Conservation (phyloP, 2,329 filamentous ascomycete genomes). For the Colletotrichum agaves region DNA sequence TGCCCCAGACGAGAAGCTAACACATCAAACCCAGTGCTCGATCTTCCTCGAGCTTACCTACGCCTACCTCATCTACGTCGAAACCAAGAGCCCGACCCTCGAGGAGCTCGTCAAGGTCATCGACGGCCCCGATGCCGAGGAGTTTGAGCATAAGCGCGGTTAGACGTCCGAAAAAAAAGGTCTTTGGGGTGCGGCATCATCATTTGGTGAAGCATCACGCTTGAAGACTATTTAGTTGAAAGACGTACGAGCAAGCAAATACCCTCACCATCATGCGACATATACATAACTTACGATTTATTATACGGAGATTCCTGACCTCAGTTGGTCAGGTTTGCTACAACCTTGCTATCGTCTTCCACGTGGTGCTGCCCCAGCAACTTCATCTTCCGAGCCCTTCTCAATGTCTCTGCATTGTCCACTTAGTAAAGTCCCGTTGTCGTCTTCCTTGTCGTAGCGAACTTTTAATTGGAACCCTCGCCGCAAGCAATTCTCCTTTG, state of each 20-base stretch:
- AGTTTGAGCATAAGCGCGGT: constrained; percentile 34
- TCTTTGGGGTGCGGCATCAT: neutral
- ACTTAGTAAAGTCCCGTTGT: too few relatives aligned
- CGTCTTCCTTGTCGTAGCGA: too few relatives aligned
- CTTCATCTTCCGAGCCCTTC: too few relatives aligned
- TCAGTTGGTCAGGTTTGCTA: neutral
- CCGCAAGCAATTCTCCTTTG: too few relatives aligned
- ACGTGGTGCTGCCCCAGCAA: too few relatives aligned
- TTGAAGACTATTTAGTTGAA: neutral
- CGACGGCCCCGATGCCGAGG: constrained; percentile 65
- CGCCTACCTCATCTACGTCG: constrained; percentile 67
- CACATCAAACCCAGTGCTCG: constrained; percentile 49
- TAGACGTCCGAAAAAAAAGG: neutral
- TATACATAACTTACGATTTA: constrained; percentile 20
- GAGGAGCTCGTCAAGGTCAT: constrained; percentile 76
- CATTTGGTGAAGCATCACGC: neutral
- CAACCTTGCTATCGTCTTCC: too few relatives aligned
- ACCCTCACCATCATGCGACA: constrained; percentile 18
- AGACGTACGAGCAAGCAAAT: constrained; percentile 4
- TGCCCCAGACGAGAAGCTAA: neutral
- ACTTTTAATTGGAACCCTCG: too few relatives aligned
- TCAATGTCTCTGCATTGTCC: too few relatives aligned
- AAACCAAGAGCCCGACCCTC: constrained; percentile 72
- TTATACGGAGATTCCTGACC: neutral
- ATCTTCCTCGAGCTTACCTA: constrained; percentile 65